These are phyloP conservation scores for Helianthus annuus DNA, from an alignment of 129 eudicot species.

Conservation along the genomic window HanXRQr2.0-SUNRISE NC_035440.2:13560439-13560938, in stretches of 20 bases:
- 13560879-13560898: background rate
- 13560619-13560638: too few species aligned
- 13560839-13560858: constrained; percentile 26
- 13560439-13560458: too few species aligned
- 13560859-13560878: background rate
- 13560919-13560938: constrained; percentile 2
- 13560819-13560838: constrained; percentile 97
- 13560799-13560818: constrained; percentile 97
- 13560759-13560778: constrained; percentile 90
- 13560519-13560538: too few species aligned
- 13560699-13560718: background rate
- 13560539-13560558: too few species aligned
- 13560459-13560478: too few species aligned
- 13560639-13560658: too few species aligned
- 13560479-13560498: too few species aligned
- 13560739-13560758: constrained; percentile 85
- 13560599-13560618: too few species aligned
- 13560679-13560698: background rate
- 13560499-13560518: too few species aligned
- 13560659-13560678: too few species aligned
- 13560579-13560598: too few species aligned
- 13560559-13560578: too few species aligned
- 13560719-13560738: constrained; percentile 33
- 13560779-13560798: constrained; percentile 90
- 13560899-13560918: background rate